Evolutionary conservation across 768 basidiomycete species (phyloP).

Genomic region (Mycena metata): DNA sequence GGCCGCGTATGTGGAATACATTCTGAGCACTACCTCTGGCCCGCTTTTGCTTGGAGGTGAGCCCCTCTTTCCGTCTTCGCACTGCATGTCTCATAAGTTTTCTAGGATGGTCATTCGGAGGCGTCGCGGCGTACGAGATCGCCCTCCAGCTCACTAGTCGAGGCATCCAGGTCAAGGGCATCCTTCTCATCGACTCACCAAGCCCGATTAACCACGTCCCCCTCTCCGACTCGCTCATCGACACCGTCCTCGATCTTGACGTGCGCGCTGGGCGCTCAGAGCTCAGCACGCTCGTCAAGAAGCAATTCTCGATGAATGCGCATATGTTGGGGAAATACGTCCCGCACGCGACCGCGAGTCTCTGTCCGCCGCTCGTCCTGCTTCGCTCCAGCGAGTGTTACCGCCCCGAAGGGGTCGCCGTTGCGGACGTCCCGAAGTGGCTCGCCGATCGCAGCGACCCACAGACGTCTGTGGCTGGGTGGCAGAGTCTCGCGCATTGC

Average conservation of each 20-base stretch:
- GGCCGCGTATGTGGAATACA: conserved; percentile 58
- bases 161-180: conserved; percentile 63
- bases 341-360: conserved; percentile 45
- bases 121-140: conserved; percentile 77
- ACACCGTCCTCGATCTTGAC: conserved; percentile 56
- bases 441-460: conserved; percentile 60
- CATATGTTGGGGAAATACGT: conserved; percentile 62
- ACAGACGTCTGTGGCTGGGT: conserved; percentile 52
- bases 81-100: neutral
- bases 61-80: conserved; percentile 31
- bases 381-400: conserved; percentile 68
- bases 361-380: conserved; percentile 57
- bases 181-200: conserved; percentile 79
- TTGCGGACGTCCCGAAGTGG: conserved; percentile 62
- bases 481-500: conserved; percentile 60
- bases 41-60: conserved; percentile 72
- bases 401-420: conserved; percentile 37
- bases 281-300: conserved; percentile 53
- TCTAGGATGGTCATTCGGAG: conserved; percentile 85
- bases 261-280: conserved; percentile 46
- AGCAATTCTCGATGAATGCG: conserved; percentile 65
- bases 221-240: conserved; percentile 66
- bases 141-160: conserved; percentile 63
- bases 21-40: conserved; percentile 51
- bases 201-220: conserved; percentile 65